A percentile compares a stretch with the other conserved stretches of the same genome.
phyloP scores from a whole-genome alignment of 2,329 filamentous ascomycete species.

The Pyricularia pennisetigena region DNA sequence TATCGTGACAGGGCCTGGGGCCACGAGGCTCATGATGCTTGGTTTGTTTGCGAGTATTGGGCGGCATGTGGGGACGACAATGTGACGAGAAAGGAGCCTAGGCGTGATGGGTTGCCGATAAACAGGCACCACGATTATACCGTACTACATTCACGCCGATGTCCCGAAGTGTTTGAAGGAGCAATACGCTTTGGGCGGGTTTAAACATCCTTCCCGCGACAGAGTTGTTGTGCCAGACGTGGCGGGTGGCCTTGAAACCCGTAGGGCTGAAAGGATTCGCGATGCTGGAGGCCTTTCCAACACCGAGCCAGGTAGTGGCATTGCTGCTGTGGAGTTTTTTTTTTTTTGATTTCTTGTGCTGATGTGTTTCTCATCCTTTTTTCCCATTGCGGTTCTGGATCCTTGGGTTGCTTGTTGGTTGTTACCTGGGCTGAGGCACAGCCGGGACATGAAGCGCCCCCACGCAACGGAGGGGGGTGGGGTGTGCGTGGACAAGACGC shows the following conservation, averaged over 20 bases:
- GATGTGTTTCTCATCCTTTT: neutral
- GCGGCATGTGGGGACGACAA: neutral
- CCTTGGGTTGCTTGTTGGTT: neutral
- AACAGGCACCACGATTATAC: neutral
- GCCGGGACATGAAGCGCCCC: neutral
- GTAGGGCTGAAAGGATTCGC: neutral
- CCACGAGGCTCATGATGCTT: neutral
- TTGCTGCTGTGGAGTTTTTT: neutral
- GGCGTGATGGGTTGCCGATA: neutral
- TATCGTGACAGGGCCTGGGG: neutral
- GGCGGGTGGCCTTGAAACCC: neutral
- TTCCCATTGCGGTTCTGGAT: neutral
- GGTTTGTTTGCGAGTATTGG: neutral
- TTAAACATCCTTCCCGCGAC: neutral
- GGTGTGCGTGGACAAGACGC: neutral
- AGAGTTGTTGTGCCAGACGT: neutral
- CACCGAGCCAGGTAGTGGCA: neutral
- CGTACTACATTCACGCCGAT: neutral
- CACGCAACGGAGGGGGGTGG: neutral
- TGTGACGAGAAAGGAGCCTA: neutral
- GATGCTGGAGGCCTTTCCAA: neutral
- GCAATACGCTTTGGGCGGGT: neutral
- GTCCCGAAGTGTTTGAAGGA: neutral
- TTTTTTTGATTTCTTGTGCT: neutral
- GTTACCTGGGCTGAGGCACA: neutral